Base-by-base conservation (phyloP, 768 basidiomycete species). In the Collybia sordida region DNA sequence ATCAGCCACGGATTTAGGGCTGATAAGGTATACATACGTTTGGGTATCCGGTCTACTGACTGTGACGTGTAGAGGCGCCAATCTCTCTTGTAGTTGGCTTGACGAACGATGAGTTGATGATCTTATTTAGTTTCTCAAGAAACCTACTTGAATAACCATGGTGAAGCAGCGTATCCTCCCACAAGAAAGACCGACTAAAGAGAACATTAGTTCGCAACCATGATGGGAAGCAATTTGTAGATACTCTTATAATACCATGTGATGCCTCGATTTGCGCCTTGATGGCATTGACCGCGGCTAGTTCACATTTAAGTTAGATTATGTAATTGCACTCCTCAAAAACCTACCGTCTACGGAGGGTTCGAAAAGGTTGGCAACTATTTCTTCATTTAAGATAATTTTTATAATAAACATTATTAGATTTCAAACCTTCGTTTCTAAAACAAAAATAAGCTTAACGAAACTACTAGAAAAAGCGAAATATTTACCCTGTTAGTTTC, bases 81-180 rank as follows among this genome's bases (percentile, higher is more conserved):
- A 78, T 22, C 81, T 81, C 52, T 85, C 84, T 71, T 89, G 85
- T 15, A 90, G 72, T 63, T 91, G 88, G 22, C 73, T 75, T 24
- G 1, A 50, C 14, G 14, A 27, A 23, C 38, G 22, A 28, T 40
- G 17, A 39, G 28, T 28, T 40, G 6, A 25, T 19, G 18, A 8
- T 23, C 6, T 23, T n/a, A 6, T 19, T 4, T 17, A 31, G 8
- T 3, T 24, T 35, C 9, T 21, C 21, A 3, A 17, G n/a, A 14
- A 22, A 23, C 69, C 9, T 56, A 72, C 72, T 55, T 64, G 64
- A 89, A 90, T 24, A 90, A 71, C 87, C 88, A 90, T 1, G 87
- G 85, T 51, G 86, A 89, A 0, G 89, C 88, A 2, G 89, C 89
- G 56, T 90, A 91, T 41, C 89, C 89, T 59, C 89, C 89, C 8